phyloP scores from a whole-genome alignment of 23 red algal species.

The Gracilaria vermiculophylla region DNA sequence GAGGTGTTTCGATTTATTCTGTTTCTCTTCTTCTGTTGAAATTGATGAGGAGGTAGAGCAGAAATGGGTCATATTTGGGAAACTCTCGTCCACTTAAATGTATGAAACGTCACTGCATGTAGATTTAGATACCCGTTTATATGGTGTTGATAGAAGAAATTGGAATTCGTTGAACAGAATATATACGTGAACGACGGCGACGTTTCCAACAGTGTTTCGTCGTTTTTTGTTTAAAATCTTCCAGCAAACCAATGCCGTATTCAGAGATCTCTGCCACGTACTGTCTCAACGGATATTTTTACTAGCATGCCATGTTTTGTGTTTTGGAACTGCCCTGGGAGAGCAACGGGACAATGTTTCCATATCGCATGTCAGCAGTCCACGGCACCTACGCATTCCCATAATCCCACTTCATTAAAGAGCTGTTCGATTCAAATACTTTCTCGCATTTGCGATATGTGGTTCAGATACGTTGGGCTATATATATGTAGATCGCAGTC shows the following conservation, averaged over 20 bases:
- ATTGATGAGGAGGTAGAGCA: constrained; percentile 12
- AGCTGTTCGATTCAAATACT: background rate
- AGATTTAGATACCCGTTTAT: background rate
- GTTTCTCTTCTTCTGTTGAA: background rate
- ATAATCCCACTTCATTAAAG: background rate
- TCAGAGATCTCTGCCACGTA: background rate
- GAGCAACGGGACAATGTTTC: background rate
- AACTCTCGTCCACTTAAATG: constrained; percentile 17
- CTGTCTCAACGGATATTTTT: background rate
- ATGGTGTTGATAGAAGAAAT: background rate
- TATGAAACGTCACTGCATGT: background rate
- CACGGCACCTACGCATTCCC: background rate
- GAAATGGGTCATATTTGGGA: constrained; percentile 11
- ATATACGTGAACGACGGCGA: constrained; percentile 9
- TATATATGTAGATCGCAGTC: background rate
- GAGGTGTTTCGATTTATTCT: background rate
- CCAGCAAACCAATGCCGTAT: background rate
- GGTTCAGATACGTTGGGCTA: too few relatives aligned
- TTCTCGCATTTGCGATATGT: too few relatives aligned
- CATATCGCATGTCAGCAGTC: background rate
- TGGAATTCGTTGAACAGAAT: background rate
- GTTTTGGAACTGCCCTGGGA: background rate
- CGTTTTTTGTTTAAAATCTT: background rate
- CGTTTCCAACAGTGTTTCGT: background rate
- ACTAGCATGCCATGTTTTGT: background rate